A percentile compares a stretch with the other conserved stretches of the same genome.
phyloP scores from a whole-genome alignment of 2,329 filamentous ascomycete species.

The Dryadomyces quercus-mongolicae region DNA sequence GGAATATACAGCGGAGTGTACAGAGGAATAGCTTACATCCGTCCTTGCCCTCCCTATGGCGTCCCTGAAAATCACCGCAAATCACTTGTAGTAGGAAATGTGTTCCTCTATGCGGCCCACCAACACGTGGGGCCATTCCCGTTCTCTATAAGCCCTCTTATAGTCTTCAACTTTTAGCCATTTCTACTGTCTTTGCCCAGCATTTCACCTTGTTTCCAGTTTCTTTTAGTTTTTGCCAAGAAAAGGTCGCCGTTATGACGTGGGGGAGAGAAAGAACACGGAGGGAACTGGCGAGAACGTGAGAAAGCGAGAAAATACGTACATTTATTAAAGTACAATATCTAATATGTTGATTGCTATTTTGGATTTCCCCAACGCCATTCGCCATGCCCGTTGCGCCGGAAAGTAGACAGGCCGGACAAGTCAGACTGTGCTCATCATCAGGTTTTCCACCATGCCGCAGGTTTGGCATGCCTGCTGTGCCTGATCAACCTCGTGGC shows the following conservation, averaged over 20 bases:
- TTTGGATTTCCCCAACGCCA: not conserved
- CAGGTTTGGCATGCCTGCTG: constrained; percentile 70
- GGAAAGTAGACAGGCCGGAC: not conserved
- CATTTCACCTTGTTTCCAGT: no score
- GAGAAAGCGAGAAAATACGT: no score
- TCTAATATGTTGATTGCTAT: no score
- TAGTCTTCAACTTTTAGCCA: no score
- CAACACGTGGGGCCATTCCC: not conserved
- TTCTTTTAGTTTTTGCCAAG: no score
- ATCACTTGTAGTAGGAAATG: not conserved
- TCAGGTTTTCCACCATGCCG: constrained; percentile 72
- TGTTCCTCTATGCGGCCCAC: not conserved
- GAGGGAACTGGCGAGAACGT: no score
- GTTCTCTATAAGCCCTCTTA: no score
- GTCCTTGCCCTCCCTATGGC: no score
- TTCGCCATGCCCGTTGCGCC: not conserved
- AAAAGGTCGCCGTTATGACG: not conserved
- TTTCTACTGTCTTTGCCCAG: no score
- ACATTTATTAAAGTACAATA: no score
- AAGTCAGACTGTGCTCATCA: constrained; percentile 29
- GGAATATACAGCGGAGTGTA: no score
- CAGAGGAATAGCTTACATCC: no score
- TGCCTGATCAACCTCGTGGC: constrained; percentile 67
- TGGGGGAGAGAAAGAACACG: not conserved
- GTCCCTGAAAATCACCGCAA: not conserved